These are phyloP conservation scores for barrel medic (Medicago truncatula) DNA, from an alignment of 306 rosid genomes.

Conservation along the genomic window MtrunA17r5.0-ANR NC_053044.1:53295501-53296000, in stretches of 20 bases:
- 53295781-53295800: conserved; percentile 45
- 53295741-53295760: conserved; percentile 66
- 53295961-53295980: conserved; percentile 60
- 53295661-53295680: conserved; percentile 61
- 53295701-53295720: conserved; percentile 45
- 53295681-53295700: conserved; percentile 64
- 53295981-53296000: conserved; percentile 63
- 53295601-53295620: neutral
- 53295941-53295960: neutral
- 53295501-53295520: conserved; percentile 54
- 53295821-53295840: conserved; percentile 56
- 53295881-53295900: conserved; percentile 28
- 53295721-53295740: conserved; percentile 53
- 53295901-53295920: conserved; percentile 31
- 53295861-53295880: conserved; percentile 40
- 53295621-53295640: conserved; percentile 9
- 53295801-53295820: conserved; percentile 53
- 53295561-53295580: conserved; percentile 47
- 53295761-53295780: conserved; percentile 51
- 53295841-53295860: conserved; percentile 64
- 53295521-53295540: conserved; percentile 58
- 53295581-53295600: conserved; percentile 57
- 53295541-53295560: conserved; percentile 59
- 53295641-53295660: conserved; percentile 31
- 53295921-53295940: conserved; percentile 41